phyloP scores from a whole-genome alignment of 2,329 filamentous ascomycete species.

The Beauveria brongniartii region DNA sequence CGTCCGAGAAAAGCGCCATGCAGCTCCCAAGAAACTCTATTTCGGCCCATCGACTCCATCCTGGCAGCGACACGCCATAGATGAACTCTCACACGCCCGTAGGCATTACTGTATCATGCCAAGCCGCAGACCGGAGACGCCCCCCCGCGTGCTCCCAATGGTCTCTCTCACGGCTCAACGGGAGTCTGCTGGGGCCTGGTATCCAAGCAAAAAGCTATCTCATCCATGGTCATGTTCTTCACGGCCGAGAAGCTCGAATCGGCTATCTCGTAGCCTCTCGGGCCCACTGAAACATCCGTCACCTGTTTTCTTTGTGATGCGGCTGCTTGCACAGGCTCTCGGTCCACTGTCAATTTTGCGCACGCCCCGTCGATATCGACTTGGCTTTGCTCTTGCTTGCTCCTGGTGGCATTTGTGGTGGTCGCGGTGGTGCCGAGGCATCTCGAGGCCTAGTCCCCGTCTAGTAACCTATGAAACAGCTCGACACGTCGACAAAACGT shows the following conservation, averaged over 20 bases:
- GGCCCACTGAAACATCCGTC: background rate
- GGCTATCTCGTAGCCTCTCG: background rate
- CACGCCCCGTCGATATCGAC: background rate
- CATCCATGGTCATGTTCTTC: background rate
- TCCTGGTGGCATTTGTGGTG: background rate
- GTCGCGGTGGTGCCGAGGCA: background rate
- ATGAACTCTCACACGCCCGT: background rate
- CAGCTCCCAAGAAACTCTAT: slow-evolving; percentile 5
- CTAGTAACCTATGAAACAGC: background rate
- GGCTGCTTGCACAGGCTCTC: background rate
- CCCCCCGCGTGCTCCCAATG: background rate
- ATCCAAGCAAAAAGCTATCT: background rate
- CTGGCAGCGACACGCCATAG: background rate
- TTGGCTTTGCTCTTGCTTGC: background rate
- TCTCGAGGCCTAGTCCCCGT: background rate
- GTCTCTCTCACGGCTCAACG: background rate
- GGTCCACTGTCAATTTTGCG: background rate
- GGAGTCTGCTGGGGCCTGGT: background rate
- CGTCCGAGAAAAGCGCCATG: slow-evolving; percentile 7
- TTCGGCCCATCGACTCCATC: slow-evolving; percentile 3
- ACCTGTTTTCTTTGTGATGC: slow-evolving; percentile 2
- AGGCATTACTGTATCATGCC: background rate
- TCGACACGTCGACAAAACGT: slow-evolving; percentile 9
- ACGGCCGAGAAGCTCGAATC: background rate
- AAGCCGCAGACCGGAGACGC: background rate